Conservation (phyloP, 352 stramenopile genomes). For the Phytophthora macrochlamydospora region DNA sequence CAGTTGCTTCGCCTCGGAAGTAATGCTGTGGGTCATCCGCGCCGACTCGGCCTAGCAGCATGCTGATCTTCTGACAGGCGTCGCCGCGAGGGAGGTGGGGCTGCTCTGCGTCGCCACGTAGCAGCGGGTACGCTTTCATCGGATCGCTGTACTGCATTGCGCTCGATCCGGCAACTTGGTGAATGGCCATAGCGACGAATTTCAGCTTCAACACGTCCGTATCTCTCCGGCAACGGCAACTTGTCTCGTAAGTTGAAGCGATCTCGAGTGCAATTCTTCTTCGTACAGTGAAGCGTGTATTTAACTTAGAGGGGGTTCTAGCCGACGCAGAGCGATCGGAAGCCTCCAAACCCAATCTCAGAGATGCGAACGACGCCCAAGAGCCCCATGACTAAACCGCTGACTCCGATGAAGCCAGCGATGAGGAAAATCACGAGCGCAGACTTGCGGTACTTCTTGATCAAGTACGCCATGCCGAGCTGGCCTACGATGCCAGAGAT, state of each 20-base stretch:
- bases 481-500: constrained; percentile 91
- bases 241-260: too few species aligned
- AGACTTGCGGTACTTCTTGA: constrained; percentile 90
- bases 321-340: constrained; percentile 66
- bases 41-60: neutral
- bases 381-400: constrained; percentile 74
- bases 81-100: neutral
- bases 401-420: constrained; percentile 71
- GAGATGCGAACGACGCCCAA: constrained; percentile 61
- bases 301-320: constrained; percentile 27
- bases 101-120: too few species aligned
- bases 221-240: too few species aligned
- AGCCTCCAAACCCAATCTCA: constrained; percentile 70
- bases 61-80: neutral
- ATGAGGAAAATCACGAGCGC: constrained; percentile 85
- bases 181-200: too few species aligned
- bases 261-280: neutral
- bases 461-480: constrained; percentile 90
- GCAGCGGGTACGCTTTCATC: too few species aligned
- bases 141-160: too few species aligned
- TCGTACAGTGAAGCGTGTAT: neutral
- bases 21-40: neutral
- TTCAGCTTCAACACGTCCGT: too few species aligned
- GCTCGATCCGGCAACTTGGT: too few species aligned
- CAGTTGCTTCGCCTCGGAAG: neutral